Evolutionary conservation across 257 asterid species (phyloP).

Genomic region (Solanum bulbocastanum): DNA sequence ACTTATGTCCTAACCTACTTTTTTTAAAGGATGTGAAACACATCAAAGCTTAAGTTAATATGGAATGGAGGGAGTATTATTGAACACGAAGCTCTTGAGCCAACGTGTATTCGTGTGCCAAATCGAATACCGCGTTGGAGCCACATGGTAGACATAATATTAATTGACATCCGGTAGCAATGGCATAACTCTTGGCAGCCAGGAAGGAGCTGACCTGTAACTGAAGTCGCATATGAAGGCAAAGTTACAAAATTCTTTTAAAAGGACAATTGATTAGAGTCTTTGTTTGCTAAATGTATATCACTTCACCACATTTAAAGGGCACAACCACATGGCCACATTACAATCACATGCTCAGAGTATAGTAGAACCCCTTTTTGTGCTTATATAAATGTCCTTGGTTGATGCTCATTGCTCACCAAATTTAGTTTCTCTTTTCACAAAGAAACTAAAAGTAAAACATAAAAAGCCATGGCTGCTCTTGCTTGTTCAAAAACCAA

Average conservation of each 20-base stretch:
- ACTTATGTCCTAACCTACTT: no score
- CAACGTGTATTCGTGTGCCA: neutral
- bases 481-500: constrained; percentile 9
- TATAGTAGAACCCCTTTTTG: neutral
- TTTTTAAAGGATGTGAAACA: no score
- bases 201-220: neutral
- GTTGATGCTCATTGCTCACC: neutral
- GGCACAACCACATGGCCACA: neutral
- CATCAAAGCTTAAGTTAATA: no score
- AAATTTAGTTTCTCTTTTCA: neutral
- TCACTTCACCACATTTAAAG: neutral
- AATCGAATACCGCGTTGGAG: neutral
- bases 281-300: neutral
- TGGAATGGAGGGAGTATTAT: neutral
- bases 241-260: neutral
- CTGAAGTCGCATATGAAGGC: neutral
- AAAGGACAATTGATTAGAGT: neutral
- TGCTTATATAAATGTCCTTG: neutral
- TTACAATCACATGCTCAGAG: neutral
- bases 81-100: neutral
- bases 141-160: neutral
- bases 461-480: neutral
- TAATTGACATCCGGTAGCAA: neutral
- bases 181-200: neutral
- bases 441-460: neutral